phyloP scores from a whole-genome alignment of 2,329 filamentous ascomycete genomes.

The Trichocomaceae sp. region DNA sequence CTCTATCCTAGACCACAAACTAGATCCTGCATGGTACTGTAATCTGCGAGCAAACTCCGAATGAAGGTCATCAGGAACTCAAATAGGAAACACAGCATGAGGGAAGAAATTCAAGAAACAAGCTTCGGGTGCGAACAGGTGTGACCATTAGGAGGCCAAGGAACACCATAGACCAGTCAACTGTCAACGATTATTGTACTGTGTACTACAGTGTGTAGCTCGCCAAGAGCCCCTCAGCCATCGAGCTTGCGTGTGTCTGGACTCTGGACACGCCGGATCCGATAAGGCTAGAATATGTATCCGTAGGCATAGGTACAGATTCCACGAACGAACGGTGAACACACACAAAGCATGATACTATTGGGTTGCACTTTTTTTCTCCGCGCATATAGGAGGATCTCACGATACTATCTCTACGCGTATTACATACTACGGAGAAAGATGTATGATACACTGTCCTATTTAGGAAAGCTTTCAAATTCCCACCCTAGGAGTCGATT shows the following conservation, averaged over 20 bases:
- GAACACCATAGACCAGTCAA: not conserved
- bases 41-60: not conserved
- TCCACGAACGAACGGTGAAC: too few species aligned
- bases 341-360: not conserved
- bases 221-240: not conserved
- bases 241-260: not conserved
- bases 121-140: constrained; percentile 2
- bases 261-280: not conserved
- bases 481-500: too few species aligned
- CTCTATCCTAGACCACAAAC: too few species aligned
- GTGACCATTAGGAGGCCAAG: constrained; percentile 10
- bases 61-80: not conserved
- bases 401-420: not conserved
- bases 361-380: not conserved
- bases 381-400: not conserved
- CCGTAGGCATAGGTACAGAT: not conserved
- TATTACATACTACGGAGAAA: not conserved
- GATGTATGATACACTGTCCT: not conserved
- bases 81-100: not conserved
- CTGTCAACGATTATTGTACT: not conserved
- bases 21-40: not conserved
- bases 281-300: too few species aligned
- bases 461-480: not conserved
- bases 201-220: not conserved
- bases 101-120: not conserved